Evolutionary conservation across 2,329 filamentous ascomycete species (phyloP), one percentile per base, ranked within the genome.

Genomic region (Talaromyces sp.): DNA sequence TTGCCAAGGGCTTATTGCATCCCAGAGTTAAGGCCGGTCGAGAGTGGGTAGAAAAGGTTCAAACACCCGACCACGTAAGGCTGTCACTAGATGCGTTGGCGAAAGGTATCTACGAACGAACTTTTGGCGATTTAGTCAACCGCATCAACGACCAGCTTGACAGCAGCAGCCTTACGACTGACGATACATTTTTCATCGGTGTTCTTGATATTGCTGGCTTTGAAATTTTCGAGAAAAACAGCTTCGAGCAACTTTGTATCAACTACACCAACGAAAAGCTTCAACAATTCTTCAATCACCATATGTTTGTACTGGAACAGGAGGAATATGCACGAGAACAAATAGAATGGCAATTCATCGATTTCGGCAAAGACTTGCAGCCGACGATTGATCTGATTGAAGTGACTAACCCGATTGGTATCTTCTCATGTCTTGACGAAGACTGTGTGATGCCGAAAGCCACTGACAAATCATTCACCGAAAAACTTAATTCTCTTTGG

Each of bases 231-330:
- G 93, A 99, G 68, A 86, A 91, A 70, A 99, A 99, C 80, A 97
- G 93, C 80, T 99, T 99, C 70, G 95, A 99, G 74, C 95, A 99
- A 75, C 84, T 99, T 6, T 99, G 95, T 80, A 99, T 99, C 83
- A 99, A 99, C 77, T 99, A 99, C 77, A 98, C 96, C 63, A 99
- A 99, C 77, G 95, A 99, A 75, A 99, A 97, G 75, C 85, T 99
- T 7, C 95, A 99, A 71, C 95, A 99, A 68, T 99, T 99, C 75
- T 99, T 99, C 84, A 99, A 99, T 70, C 95, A 99, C 73, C 96
- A 99, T 80, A 99, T 99, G 95, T 99, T 99, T 71, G 95, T 99
- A 10, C 82, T 99, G 8, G 95, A 99, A 73, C 95, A 99, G 71
- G 95, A 99, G 74, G 95, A 99, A 74, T 99, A 99, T 74, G 93